phyloP scores from a whole-genome alignment of 2,329 filamentous ascomycete genomes.

The Ceratocystis harringtonii region DNA sequence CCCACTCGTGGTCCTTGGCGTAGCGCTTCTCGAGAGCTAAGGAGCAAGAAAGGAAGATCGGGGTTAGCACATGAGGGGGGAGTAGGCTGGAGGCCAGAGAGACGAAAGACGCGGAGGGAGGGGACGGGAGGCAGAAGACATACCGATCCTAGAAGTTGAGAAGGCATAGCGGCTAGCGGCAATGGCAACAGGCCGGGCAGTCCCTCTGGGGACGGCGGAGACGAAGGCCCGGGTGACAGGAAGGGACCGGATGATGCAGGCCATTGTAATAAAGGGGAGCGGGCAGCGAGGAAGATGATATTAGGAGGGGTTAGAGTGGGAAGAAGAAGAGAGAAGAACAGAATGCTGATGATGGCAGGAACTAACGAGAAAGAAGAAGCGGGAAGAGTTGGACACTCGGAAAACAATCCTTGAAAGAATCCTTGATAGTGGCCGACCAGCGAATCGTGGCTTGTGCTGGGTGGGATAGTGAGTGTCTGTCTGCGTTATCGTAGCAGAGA shows the following conservation, averaged over 20 bases:
- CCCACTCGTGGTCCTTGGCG: constrained; percentile 97
- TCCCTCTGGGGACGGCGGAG: constrained; percentile 27
- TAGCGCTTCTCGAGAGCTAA: constrained; percentile 62
- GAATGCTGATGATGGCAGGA: background rate
- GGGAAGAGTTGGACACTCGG: constrained; percentile 8
- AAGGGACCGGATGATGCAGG: constrained; percentile 45
- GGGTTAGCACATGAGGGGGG: background rate
- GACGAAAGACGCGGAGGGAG: constrained; percentile 3
- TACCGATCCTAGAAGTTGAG: constrained; percentile 29
- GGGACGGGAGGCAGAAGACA: constrained; percentile 14
- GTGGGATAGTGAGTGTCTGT: background rate
- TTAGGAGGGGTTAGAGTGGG: background rate
- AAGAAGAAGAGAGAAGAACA: constrained; percentile 1
- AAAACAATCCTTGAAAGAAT: constrained; percentile 9
- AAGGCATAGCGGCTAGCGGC: constrained; percentile 30
- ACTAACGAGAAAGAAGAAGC: constrained; percentile 1
- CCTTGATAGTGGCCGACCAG: background rate
- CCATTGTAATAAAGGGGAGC: constrained; percentile 30
- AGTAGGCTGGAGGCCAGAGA: constrained; percentile 10
- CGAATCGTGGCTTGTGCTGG: background rate
- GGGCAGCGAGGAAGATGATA: background rate
- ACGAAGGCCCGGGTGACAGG: constrained; percentile 30
- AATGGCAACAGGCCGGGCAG: constrained; percentile 28
- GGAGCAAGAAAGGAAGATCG: background rate
- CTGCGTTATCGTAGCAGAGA: background rate